Conservation (phyloP, 177 flowering plant genomes). For the Tripterygium wilfordii region DNA sequence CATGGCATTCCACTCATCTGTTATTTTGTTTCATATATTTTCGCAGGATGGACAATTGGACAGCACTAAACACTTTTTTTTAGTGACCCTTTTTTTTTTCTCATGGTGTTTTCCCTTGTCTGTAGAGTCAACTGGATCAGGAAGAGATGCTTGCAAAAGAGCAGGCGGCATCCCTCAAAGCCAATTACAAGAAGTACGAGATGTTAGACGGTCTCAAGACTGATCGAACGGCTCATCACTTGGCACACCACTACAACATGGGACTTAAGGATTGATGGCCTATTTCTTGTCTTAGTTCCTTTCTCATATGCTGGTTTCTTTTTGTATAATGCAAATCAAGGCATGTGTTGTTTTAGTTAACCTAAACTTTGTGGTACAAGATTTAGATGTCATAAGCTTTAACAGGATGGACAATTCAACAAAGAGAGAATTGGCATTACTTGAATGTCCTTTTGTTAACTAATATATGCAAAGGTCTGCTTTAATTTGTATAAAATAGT, state of each 20-base stretch:
- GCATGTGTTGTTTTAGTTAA: no score
- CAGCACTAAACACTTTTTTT: neutral
- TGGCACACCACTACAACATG: slow-evolving; percentile 28
- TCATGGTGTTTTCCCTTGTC: neutral
- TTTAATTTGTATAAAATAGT: no score
- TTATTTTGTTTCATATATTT: neutral
- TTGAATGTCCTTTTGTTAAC: no score
- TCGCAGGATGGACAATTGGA: neutral
- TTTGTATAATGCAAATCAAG: no score
- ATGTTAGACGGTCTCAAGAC: slow-evolving; percentile 25
- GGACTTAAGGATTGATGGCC: no score
- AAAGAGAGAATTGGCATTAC: no score
- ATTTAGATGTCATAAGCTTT: no score
- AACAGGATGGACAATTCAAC: no score
- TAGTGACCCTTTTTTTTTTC: neutral
- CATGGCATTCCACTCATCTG: neutral
- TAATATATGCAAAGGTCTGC: no score
- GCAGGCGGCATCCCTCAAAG: slow-evolving; percentile 36
- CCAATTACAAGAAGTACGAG: slow-evolving; percentile 49
- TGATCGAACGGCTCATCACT: slow-evolving; percentile 27
- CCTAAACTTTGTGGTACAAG: no score
- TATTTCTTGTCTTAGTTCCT: no score
- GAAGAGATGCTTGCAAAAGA: slow-evolving; percentile 56
- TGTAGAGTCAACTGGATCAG: slow-evolving; percentile 42
- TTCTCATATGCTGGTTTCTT: no score